Evolutionary conservation across 345 rosid species (phyloP).

Genomic region (Noccaea bulbosa): DNA sequence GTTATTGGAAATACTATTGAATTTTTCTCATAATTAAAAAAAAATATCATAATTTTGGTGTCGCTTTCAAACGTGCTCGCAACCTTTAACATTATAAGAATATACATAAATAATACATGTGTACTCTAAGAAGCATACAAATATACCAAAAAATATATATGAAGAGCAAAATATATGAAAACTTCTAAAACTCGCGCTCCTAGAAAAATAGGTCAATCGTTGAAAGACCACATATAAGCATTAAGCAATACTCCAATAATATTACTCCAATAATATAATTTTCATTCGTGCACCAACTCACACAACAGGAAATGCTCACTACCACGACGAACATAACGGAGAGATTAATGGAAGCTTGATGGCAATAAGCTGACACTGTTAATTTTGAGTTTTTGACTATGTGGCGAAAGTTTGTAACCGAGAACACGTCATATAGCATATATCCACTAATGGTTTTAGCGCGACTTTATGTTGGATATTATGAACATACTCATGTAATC

Average conservation of each 20-base stretch:
- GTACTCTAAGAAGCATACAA: slow-evolving; percentile 10
- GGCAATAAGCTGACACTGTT: not conserved
- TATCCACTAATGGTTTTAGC: not conserved
- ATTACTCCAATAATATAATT: not conserved
- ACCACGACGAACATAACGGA: slow-evolving; percentile 2
- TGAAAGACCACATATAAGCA: slow-evolving; percentile 10
- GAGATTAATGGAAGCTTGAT: not conserved
- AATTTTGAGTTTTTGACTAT: slow-evolving; percentile 8
- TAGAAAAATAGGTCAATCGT: not conserved
- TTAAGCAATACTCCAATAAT: slow-evolving; percentile 7
- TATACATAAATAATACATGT: slow-evolving; percentile 12
- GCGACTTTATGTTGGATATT: no score
- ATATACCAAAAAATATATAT: slow-evolving; percentile 2
- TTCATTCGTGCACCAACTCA: slow-evolving; percentile 15
- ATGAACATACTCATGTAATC: not conserved
- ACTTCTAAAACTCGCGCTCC: not conserved
- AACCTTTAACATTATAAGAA: slow-evolving; percentile 5
- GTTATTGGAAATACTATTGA: not conserved
- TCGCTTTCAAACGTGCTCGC: slow-evolving; percentile 29
- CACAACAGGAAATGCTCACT: not conserved
- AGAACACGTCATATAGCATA: not conserved
- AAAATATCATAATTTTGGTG: not conserved
- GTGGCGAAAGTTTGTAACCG: not conserved
- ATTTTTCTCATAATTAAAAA: no score
- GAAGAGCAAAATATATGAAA: not conserved